These are phyloP conservation scores for Cutaneotrichosporon cutaneum DNA, from an alignment of 1,284 basidiomycete genomes.

Conservation along the genomic window DNA sequence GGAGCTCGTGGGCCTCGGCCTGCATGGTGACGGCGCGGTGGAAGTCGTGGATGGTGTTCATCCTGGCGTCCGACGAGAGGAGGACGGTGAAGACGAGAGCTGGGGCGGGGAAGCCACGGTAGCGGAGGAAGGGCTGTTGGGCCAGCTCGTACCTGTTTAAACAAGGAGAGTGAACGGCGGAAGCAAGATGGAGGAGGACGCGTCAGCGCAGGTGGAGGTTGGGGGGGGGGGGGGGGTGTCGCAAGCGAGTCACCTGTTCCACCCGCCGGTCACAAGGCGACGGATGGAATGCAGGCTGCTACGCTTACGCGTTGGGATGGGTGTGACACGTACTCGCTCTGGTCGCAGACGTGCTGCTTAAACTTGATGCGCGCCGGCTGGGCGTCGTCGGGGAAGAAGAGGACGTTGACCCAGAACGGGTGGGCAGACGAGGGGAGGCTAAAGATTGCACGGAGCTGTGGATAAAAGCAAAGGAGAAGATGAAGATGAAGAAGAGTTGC, in stretches of 20 bases:
- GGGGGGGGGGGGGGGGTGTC: not conserved
- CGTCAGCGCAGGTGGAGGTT: slow-evolving; percentile 15
- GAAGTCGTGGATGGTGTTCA: slow-evolving; percentile 43
- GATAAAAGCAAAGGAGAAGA: not conserved
- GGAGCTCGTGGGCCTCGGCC: slow-evolving; percentile 29
- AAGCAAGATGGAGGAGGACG: slow-evolving; percentile 12
- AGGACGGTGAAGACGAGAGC: slow-evolving; percentile 50
- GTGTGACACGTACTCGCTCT: slow-evolving; percentile 49
- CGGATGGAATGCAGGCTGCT: not conserved
- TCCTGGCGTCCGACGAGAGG: slow-evolving; percentile 46
- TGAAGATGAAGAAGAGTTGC: not conserved
- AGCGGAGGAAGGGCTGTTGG: slow-evolving; percentile 40
- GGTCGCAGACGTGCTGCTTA: slow-evolving; percentile 52
- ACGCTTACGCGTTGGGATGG: slow-evolving; percentile 9
- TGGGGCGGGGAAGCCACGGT: slow-evolving; percentile 36
- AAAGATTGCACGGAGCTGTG: slow-evolving; percentile 47
- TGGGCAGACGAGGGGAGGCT: slow-evolving; percentile 47
- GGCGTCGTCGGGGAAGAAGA: slow-evolving; percentile 48
- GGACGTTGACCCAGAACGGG: slow-evolving; percentile 49
- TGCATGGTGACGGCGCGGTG: slow-evolving; percentile 42
- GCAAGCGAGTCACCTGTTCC: slow-evolving; percentile 1
- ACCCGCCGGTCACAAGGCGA: not conserved
- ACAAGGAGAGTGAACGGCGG: slow-evolving; percentile 12
- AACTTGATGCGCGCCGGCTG: slow-evolving; percentile 49
- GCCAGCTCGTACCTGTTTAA: slow-evolving; percentile 45